phyloP scores from a whole-genome alignment of 1,139 yeast genomes.

The Suhomyces bribrorum region DNA sequence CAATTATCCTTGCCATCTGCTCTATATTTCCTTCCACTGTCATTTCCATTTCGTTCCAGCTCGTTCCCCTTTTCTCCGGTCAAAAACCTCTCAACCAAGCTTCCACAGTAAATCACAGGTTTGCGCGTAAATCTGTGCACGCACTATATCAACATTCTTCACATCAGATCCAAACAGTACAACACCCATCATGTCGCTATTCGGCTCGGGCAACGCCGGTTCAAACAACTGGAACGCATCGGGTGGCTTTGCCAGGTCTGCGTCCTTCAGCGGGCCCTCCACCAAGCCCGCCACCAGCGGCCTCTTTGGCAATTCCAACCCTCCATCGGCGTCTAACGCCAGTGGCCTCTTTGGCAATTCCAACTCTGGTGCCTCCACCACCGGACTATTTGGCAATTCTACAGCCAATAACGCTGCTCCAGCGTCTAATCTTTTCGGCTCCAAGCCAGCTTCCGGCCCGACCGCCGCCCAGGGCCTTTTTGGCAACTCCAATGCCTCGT shows the following conservation, averaged over 20 bases:
- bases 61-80: too few species aligned
- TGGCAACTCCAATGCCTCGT: too few species aligned
- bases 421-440: slow-evolving; percentile 15
- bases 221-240: slow-evolving; percentile 28
- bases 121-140: slow-evolving; percentile 1
- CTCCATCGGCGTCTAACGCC: slow-evolving; percentile 3
- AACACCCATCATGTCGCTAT: slow-evolving; percentile 8
- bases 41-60: too few species aligned
- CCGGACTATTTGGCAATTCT: slow-evolving; percentile 10
- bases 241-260: slow-evolving; percentile 27
- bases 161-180: background rate
- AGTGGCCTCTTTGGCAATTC: slow-evolving; percentile 22
- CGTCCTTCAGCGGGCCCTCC: slow-evolving; percentile 19
- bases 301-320: slow-evolving; percentile 19
- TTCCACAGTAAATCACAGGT: background rate
- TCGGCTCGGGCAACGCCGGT: slow-evolving; percentile 10
- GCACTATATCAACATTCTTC: background rate
- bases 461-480: slow-evolving; percentile 17
- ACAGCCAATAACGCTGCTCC: slow-evolving; percentile 10
- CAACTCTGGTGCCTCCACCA: background rate
- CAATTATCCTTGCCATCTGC: too few species aligned
- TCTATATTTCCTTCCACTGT: too few species aligned
- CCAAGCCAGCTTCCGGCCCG: slow-evolving; percentile 9
- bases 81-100: too few species aligned
- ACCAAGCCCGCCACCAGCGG: slow-evolving; percentile 13